Evolutionary conservation across 2,329 filamentous ascomycete genomes (phyloP), one percentile per base, ranked within the genome.

Genomic region (Aureobasidium leucospermi): DNA sequence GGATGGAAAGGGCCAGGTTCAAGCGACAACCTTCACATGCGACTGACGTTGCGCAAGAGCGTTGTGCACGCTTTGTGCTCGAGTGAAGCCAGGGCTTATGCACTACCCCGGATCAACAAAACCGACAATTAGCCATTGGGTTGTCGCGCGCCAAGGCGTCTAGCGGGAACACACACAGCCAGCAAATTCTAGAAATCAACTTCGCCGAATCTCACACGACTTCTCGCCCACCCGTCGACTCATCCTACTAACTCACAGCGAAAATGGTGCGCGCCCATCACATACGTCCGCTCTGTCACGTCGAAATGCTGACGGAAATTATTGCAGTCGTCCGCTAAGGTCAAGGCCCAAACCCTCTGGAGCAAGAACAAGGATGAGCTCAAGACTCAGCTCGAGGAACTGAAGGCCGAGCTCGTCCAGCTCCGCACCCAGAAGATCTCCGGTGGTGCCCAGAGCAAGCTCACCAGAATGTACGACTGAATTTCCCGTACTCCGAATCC

Each of bases 351-450:
- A 81, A 85, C 89, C 82, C 90, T 99, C 80, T 97, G 94, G 94
- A 86, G 85, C 83, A 99, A 99, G 90, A 92, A 85, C 88, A 97
- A 97, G 88, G 90, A 96, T 76, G 95, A 99, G 74, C 85, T 99
- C 79, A 85, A 85, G 76, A 96, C 94, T 85, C 91, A 96, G 80
- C 87, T 96, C 75, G 86, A 86, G 72, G 91, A 96, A 80, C 84
- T 96, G 77, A 96, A 96, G 89, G 86, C 87, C 67, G 95, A 99
- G 84, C 87, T 99, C 70, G 89, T 90, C 75, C 88, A 93, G 82
- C 86, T 99, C 75, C 89, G 94, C 78, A 96, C 96, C 76, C 93
- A 96, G 84, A 97, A 99, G 88, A 92, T 99, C 77, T 84, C 91
- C 70, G 85, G 85, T 75, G 95, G 93, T 73, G 91, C 90, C 71